Evolutionary conservation across 371 early-diverging fungal species (phyloP), one percentile per base, ranked within the genome.

Genomic region (Mucor racemosus): DNA sequence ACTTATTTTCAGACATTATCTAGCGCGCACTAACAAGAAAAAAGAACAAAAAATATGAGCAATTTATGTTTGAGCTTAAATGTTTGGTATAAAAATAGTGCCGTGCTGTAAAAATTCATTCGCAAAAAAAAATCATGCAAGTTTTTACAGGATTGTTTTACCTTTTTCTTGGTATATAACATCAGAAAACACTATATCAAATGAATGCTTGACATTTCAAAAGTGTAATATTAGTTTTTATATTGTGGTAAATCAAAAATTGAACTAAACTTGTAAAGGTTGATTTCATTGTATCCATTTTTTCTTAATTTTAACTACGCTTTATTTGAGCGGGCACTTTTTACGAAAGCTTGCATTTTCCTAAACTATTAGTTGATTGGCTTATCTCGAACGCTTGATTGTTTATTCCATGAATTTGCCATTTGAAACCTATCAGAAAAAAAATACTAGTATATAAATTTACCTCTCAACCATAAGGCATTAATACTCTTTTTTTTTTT

Each of bases 1-100:
- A 66, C 26, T 66, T 66, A 13, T 66, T 66, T 55, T 66, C 59
- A 53, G 66, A 41, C 59, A 66, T 60, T 0, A 14, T 62, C 11
- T 38, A 31, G 13, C 53, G 14, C 31, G 31, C 53, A 14, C 31
- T 10, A 62, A 40, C 31, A 57, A 11, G 46, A 64, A 35, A 41
- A 63, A 41, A 56, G 35, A 63, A 39, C n/a, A 21, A 19, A 38
- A 50, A 21, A 53, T 1, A 14, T 1, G 17, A 13, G 0, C 4
- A 13, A 2, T 53, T 31, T 1, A 53, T 53, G 11, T 53, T 53
- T 53, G 53, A 53, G 53, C 10, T 26, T 50, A 17, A 53, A 53
- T 50, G 13, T 50, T 11, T 50, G 26, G 7, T 17, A 19, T 19
- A 46, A 46, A 46, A 46, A n/a, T 19, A 19, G 10, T 46, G 46